Base-by-base conservation (phyloP, 108 stramenopile species). In the Mediolabrus comicus region DNA sequence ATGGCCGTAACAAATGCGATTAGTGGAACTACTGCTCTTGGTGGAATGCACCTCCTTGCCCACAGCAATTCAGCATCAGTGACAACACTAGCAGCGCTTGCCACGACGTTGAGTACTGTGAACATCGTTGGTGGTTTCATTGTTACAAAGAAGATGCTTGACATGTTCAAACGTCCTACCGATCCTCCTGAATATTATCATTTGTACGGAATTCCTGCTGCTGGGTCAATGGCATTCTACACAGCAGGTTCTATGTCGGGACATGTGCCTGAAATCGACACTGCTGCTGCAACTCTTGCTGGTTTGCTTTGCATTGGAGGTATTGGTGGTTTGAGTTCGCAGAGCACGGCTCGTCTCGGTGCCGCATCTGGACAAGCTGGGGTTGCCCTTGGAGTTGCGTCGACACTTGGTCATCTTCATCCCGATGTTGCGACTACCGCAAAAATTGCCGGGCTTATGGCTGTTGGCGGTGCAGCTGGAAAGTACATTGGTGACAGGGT, bases 1-100 rank as follows among this genome's bases (percentile, higher is more conserved):
- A 99, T 99, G 98, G 95, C 97, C 32, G 98, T 97, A 26, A 98
- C 91, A 12, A 99, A 99, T 70, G 99, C 99, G 46, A 98, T 99
- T 72, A 94, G 92, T 61, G 99, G 99, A 28, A 95, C 98, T 29
- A 99, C 99, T 10, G 98, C 97, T 12, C 84, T 99, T 46, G 99
- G 99, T 62, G 99, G 99, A 52, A 95, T 99, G 96, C 94, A 95
- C 68, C 88, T 97, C 25, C 61, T 98, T 26, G 91, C 95, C 14
- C 90, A 95, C 69, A 88, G 84, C 38, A 89, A 61, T 34, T 84
- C 84, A 34, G 61, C 84, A 8, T 34, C 76, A 13, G 92, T 86
- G 3, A 87, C 90, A 51, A 46, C 79, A 3, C 80, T 99, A 31
- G 98, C 87, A 34, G 97, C 98, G 14, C 70, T 84, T 22, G 98